Conservation (phyloP, 306 rosid species). For the Alnus glutinosa region DNA sequence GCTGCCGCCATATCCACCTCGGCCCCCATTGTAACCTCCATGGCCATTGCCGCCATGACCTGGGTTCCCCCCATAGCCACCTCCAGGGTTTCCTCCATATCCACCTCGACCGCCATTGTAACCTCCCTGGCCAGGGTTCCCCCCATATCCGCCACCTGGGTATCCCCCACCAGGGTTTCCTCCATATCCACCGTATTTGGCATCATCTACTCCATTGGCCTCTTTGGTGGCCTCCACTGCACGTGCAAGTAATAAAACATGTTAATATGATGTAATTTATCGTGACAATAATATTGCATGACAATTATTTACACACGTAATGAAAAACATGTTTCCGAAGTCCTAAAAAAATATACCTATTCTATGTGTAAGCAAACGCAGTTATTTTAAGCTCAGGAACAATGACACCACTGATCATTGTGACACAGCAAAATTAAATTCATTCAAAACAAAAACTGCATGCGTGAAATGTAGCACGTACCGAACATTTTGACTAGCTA, state of each 20-base stretch:
- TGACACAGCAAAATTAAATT: no score
- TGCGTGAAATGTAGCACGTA: no score
- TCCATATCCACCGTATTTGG: slow-evolving; percentile 10
- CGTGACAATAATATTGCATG: neutral
- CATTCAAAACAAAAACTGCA: no score
- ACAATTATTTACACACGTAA: neutral
- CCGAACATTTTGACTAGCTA: no score
- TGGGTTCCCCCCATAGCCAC: neutral
- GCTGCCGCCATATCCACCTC: slow-evolving; percentile 4
- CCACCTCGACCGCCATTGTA: slow-evolving; percentile 12
- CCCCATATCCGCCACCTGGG: neutral
- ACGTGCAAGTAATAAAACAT: neutral
- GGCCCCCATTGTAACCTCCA: slow-evolving; percentile 9
- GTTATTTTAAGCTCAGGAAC: no score
- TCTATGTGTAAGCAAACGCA: no score
- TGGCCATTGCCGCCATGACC: neutral
- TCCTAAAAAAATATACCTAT: no score
- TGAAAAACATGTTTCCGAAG: neutral
- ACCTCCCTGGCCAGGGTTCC: neutral
- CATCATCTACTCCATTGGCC: slow-evolving; percentile 24
- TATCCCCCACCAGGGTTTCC: neutral
- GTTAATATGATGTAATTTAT: neutral
- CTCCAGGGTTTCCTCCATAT: neutral
- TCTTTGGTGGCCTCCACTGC: slow-evolving; percentile 13
- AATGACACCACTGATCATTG: no score